Evolutionary conservation across 805 yeast genomes (phyloP).

Genomic region (Yarrowia sp.): DNA sequence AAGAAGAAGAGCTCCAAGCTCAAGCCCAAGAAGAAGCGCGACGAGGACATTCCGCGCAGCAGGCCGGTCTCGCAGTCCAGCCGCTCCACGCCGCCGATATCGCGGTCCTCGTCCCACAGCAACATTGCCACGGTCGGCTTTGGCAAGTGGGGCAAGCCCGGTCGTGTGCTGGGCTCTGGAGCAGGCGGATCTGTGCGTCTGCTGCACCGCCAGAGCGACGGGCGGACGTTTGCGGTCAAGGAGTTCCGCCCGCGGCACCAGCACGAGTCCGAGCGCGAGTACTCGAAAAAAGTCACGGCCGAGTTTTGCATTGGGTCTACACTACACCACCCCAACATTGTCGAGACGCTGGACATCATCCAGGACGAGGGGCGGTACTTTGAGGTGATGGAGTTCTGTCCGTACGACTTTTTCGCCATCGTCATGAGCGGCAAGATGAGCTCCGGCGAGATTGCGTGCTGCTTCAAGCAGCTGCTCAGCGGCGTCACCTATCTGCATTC

Average conservation of each 20-base stretch:
- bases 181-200: constrained; percentile 90
- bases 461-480: constrained; percentile 79
- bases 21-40: constrained; percentile 27
- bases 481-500: constrained; percentile 80
- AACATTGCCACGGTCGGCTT: neutral
- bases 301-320: constrained; percentile 94
- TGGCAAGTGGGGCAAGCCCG: constrained; percentile 62
- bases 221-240: constrained; percentile 81
- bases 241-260: constrained; percentile 78
- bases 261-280: constrained; percentile 76
- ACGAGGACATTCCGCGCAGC: neutral
- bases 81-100: neutral
- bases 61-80: constrained; percentile 3
- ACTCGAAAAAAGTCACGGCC: constrained; percentile 87
- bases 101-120: constrained; percentile 4
- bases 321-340: constrained; percentile 82
- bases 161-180: constrained; percentile 88
- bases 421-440: constrained; percentile 92
- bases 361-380: constrained; percentile 82
- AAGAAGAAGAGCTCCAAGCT: constrained; percentile 35
- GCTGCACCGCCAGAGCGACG: constrained; percentile 64
- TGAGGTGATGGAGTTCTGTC: constrained; percentile 95
- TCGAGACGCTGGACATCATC: constrained; percentile 86
- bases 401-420: constrained; percentile 86
- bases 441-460: constrained; percentile 74